Conservation (phyloP, 371 early-diverging fungal genomes). For the Blakeslea trispora region DNA sequence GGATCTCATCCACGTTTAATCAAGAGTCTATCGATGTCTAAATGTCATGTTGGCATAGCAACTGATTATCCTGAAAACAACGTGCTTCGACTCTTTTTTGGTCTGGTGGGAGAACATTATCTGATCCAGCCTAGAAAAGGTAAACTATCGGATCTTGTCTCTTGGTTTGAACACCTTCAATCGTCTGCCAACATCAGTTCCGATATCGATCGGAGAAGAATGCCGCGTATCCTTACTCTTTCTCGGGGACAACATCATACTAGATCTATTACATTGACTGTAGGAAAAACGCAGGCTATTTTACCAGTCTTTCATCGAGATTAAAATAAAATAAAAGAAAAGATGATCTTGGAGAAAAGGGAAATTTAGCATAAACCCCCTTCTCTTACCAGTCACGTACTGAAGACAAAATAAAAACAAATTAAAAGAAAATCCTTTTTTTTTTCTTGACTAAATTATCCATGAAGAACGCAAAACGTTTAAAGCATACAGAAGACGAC, state of each 20-base stretch:
- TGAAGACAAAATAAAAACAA: too few species aligned
- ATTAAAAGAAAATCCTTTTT: too few species aligned
- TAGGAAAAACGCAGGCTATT: conserved; percentile 16
- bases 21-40: conserved; percentile 15
- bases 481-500: conserved; percentile 3
- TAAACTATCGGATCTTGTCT: conserved; percentile 11
- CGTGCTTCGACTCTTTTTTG: conserved; percentile 19
- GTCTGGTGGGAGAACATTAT: conserved; percentile 14
- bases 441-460: too few species aligned
- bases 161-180: conserved; percentile 31
- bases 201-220: conserved; percentile 25
- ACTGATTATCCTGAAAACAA: conserved; percentile 9
- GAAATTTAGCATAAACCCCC: too few species aligned
- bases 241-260: conserved; percentile 6
- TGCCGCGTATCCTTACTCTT: conserved; percentile 21
- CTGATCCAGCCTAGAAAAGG: conserved; percentile 10
- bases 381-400: too few species aligned
- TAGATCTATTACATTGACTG: conserved; percentile 4
- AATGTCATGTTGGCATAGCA: conserved; percentile 20
- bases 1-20: conserved; percentile 2
- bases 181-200: conserved; percentile 25
- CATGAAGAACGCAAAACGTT: conserved; percentile 10
- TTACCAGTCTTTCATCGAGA: conserved; percentile 17
- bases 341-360: conserved; percentile 11
- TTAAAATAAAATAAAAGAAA: conserved; percentile 18